Evolutionary conservation across 331 rosid species (phyloP), one percentile per base, ranked within the genome.

Genomic region (Phaseolus coccineus): DNA sequence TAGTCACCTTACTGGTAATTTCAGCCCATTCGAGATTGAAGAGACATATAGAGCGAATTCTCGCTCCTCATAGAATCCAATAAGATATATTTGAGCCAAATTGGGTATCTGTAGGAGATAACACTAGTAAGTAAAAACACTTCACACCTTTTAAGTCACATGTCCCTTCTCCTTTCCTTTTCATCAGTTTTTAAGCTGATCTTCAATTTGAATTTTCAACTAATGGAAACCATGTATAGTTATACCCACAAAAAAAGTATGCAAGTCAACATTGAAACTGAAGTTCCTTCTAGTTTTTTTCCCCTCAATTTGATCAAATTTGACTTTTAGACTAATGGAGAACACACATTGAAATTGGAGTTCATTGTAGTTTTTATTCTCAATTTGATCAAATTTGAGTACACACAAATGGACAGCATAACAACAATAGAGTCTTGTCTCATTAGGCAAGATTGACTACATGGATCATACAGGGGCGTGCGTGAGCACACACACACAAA

Each of bases 51-150:
- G 85, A n/a, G 97, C 89, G 1, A 93, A 96, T 22, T 96, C 99
- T 16, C 98, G 92, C 83, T 96, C 99, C 87, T 93, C 99, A 44
- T 88, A 87, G 87, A 93, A 96, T 69, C 99, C 98, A 80, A 96
- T 74, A 25, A 96, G 94, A 84, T 85, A 84, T 33, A 96, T 93
- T 77, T 93, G 96, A 62, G 91, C 96, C 84, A 96, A 87, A 88
- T 91, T 90, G 51, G 99, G 93, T 80, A 96, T 93, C 99, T 96
- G 84, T 64, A 47, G 25, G 44, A 81, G 28, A 53, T 69, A 84
- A 76, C 37, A n/a, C 35, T 51, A 71, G 61, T 39, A 78, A 56
- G 68, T 12, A 50, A 42, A 59, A 77, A 48, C 48, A 70, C 28
- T 67, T 7, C 63, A 69, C 15, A 47, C 5, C 73, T 74, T 59